phyloP scores from a whole-genome alignment of 2,329 filamentous ascomycete species.

The Truncatella angustata region DNA sequence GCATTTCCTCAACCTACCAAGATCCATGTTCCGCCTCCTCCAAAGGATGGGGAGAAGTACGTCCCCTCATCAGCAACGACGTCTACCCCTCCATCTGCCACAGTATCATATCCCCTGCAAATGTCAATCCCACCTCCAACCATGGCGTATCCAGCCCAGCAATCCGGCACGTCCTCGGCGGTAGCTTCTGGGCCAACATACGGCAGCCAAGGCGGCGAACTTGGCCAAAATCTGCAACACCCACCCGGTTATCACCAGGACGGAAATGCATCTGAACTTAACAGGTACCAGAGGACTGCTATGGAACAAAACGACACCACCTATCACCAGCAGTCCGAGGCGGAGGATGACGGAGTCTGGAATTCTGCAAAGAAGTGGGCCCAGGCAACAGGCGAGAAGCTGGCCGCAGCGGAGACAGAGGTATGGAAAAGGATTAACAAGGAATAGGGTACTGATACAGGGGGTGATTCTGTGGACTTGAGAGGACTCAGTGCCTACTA shows the following conservation, averaged over 20 bases:
- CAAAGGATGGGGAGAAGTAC: slow-evolving; percentile 46
- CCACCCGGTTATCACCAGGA: slow-evolving; percentile 59
- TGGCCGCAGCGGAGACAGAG: slow-evolving; percentile 58
- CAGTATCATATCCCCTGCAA: slow-evolving; percentile 41
- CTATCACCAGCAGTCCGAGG: slow-evolving; percentile 18
- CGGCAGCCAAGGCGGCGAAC: slow-evolving; percentile 20
- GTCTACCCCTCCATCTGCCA: slow-evolving; percentile 27
- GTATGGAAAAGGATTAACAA: slow-evolving; percentile 65
- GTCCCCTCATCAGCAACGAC: slow-evolving; percentile 30
- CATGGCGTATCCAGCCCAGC: slow-evolving; percentile 36
- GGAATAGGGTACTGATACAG: slow-evolving; percentile 31
- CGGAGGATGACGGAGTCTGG: slow-evolving; percentile 50
- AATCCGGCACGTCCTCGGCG: slow-evolving; percentile 44
- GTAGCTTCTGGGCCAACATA: slow-evolving; percentile 27
- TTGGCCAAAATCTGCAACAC: slow-evolving; percentile 36
- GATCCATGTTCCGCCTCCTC: slow-evolving; percentile 46
- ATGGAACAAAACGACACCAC: slow-evolving; percentile 32
- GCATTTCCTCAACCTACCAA: slow-evolving; percentile 44
- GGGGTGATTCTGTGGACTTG: not conserved
- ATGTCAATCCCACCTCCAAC: slow-evolving; percentile 51
- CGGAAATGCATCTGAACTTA: slow-evolving; percentile 49
- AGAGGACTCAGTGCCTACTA: too few relatives aligned
- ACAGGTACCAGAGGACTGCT: slow-evolving; percentile 43
- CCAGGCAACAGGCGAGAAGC: slow-evolving; percentile 52
- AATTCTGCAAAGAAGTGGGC: slow-evolving; percentile 57